A percentile compares a stretch with the other conserved stretches of the same genome.
These are phyloP conservation scores for Neostapfia colusana DNA, from an alignment of 176 grass and related monocot species.

Conservation along the genomic window DNA sequence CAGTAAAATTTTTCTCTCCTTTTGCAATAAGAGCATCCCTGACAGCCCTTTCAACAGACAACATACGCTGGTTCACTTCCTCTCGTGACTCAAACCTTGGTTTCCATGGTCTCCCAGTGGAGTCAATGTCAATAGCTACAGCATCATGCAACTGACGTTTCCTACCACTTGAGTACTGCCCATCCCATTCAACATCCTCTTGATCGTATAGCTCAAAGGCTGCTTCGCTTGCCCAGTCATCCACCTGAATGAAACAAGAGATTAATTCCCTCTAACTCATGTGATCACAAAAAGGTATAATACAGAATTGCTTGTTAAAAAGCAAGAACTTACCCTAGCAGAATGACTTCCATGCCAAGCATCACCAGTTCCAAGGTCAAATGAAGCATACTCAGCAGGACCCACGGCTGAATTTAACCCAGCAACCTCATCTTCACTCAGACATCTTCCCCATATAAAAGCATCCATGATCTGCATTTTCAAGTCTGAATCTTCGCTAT, in stretches of 20 bases:
- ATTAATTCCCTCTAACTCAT: conserved; percentile 25
- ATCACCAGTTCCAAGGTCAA: conserved; percentile 69
- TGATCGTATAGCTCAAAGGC: conserved; percentile 86
- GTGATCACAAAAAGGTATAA: conserved; percentile 19
- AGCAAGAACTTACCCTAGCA: conserved; percentile 61
- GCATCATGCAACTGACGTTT: conserved; percentile 71
- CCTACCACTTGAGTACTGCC: conserved; percentile 95
- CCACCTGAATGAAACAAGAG: conserved; percentile 49
- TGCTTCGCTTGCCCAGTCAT: conserved; percentile 96
- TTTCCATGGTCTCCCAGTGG: conserved; percentile 73
- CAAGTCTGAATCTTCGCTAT: conserved; percentile 87
- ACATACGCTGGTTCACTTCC: conserved; percentile 90
- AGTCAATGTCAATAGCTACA: conserved; percentile 89
- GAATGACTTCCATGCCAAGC: conserved; percentile 87
- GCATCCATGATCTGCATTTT: conserved; percentile 99
- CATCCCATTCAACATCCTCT: conserved; percentile 98
- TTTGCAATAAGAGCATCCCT: conserved; percentile 84
- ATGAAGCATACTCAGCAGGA: conserved; percentile 68
- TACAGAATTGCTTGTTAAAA: background rate
- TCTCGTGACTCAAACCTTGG: conserved; percentile 90
- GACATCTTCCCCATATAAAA: conserved; percentile 88
- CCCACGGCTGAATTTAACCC: conserved; percentile 63
- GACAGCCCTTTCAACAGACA: conserved; percentile 96
- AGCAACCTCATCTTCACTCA: conserved; percentile 93
- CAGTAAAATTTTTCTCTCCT: conserved; percentile 84